These are phyloP conservation scores for Trametes polyzona DNA, from an alignment of 1,284 basidiomycete genomes.

Conservation along the genomic window DNA sequence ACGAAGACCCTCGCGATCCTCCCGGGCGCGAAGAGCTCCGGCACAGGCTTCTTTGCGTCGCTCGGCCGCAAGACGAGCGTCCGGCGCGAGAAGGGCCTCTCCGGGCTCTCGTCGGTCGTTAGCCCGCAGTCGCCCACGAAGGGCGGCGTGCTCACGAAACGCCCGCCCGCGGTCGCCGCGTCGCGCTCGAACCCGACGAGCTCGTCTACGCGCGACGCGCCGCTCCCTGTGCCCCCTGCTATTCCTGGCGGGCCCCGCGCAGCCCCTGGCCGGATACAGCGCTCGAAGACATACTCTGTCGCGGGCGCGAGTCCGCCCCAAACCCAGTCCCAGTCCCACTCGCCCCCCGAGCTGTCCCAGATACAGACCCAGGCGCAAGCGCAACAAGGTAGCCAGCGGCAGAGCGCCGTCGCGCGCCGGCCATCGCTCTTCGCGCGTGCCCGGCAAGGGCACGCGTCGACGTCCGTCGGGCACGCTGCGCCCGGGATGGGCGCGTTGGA, in stretches of 20 bases:
- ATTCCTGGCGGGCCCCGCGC: slow-evolving; percentile 80
- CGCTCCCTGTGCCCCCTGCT: slow-evolving; percentile 49
- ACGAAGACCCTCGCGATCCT: slow-evolving; percentile 37
- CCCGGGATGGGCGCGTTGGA: slow-evolving; percentile 29
- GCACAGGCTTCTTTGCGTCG: slow-evolving; percentile 69
- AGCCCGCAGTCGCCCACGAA: slow-evolving; percentile 40
- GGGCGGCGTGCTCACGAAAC: slow-evolving; percentile 49
- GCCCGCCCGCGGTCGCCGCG: slow-evolving; percentile 36
- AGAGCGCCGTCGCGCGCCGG: slow-evolving; percentile 48
- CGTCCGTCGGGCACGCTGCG: slow-evolving; percentile 12
- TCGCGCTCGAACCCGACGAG: slow-evolving; percentile 36
- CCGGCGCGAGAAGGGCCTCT: slow-evolving; percentile 39
- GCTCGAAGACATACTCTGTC: slow-evolving; percentile 68
- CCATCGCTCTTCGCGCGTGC: slow-evolving; percentile 52
- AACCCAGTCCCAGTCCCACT: slow-evolving; percentile 5
- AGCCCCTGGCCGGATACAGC: slow-evolving; percentile 60
- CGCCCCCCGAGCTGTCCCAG: slow-evolving; percentile 16
- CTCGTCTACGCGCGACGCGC: slow-evolving; percentile 33
- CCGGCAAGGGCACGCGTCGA: slow-evolving; percentile 20
- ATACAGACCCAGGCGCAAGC: slow-evolving; percentile 10
- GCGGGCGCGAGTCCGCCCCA: slow-evolving; percentile 40
- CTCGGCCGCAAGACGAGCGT: slow-evolving; percentile 73
- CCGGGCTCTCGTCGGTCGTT: slow-evolving; percentile 19
- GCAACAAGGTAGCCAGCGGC: slow-evolving; percentile 38
- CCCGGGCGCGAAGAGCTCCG: slow-evolving; percentile 43